Percentiles rank a stretch among this genome's conserved stretches.
phyloP scores from a whole-genome alignment of 352 stramenopile genomes.

The Thalassiosira mediterranea region DNA sequence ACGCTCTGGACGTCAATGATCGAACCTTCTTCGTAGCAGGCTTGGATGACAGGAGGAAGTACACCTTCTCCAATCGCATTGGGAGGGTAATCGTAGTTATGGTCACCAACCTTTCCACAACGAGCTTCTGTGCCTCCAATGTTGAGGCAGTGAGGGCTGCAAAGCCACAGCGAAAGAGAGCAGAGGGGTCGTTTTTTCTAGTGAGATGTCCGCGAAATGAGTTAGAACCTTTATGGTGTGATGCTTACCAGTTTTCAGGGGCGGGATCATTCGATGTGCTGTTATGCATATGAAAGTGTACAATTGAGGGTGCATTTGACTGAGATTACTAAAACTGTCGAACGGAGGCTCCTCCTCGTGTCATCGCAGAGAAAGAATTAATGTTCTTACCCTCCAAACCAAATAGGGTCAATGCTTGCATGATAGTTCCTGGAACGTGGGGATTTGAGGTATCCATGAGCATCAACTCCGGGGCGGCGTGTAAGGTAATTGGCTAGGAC shows the following conservation, averaged over 20 bases:
- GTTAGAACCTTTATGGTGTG: background rate
- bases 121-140: slow-evolving; percentile 50
- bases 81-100: slow-evolving; percentile 49
- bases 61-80: slow-evolving; percentile 33
- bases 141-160: slow-evolving; percentile 59
- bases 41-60: slow-evolving; percentile 47
- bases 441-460: slow-evolving; percentile 54
- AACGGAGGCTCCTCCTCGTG: too few species aligned
- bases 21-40: slow-evolving; percentile 44
- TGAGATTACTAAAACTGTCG: too few species aligned
- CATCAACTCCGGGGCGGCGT: too few species aligned
- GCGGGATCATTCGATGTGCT: slow-evolving; percentile 25
- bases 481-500: too few species aligned
- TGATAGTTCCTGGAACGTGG: slow-evolving; percentile 57
- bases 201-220: slow-evolving; percentile 7
- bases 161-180: background rate
- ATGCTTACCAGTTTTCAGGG: slow-evolving; percentile 23
- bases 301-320: background rate
- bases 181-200: too few species aligned
- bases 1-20: slow-evolving; percentile 63
- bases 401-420: slow-evolving; percentile 34
- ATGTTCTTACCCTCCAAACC: slow-evolving; percentile 36
- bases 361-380: too few species aligned
- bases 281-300: background rate
- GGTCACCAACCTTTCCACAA: slow-evolving; percentile 54